Conservation (phyloP, 2,329 filamentous ascomycete species). For the Sporothrix pseudoabietina region DNA sequence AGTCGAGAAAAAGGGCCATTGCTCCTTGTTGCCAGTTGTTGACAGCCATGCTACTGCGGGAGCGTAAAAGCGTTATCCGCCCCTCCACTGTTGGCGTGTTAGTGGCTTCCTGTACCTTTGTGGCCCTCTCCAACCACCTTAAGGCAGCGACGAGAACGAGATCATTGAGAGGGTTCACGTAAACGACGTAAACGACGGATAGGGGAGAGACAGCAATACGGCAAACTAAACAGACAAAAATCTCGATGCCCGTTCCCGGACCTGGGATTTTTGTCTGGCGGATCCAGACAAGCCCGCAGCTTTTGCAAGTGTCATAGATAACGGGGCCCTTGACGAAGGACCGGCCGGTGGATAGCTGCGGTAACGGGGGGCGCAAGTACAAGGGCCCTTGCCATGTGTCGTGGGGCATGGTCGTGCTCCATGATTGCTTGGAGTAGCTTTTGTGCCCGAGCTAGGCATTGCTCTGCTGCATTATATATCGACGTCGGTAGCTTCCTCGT, state of each 20-base stretch:
- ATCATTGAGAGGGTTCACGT: no score
- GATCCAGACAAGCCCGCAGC: not conserved
- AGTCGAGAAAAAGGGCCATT: not conserved
- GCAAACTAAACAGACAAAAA: not conserved
- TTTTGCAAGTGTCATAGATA: not conserved
- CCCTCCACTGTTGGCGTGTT: not conserved
- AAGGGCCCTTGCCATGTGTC: constrained; percentile 1
- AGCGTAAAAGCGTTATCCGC: constrained; percentile 25
- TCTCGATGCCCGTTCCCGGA: not conserved
- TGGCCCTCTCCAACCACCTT: not conserved
- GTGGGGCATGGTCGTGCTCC: not conserved
- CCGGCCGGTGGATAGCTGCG: constrained; percentile 11
- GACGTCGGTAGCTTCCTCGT: not conserved
- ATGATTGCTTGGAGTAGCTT: not conserved
- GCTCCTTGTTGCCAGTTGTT: not conserved
- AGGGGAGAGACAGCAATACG: not conserved
- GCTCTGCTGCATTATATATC: constrained; percentile 7
- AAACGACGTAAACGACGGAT: not conserved
- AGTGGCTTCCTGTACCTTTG: constrained; percentile 5
- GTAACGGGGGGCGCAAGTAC: not conserved
- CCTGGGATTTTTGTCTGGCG: not conserved
- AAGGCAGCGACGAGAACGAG: no score
- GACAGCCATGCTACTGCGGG: not conserved
- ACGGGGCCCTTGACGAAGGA: not conserved
- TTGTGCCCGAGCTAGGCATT: not conserved